Base-by-base conservation (phyloP, 1,139 yeast genomes). In the Lodderomyces metapsilosis region DNA sequence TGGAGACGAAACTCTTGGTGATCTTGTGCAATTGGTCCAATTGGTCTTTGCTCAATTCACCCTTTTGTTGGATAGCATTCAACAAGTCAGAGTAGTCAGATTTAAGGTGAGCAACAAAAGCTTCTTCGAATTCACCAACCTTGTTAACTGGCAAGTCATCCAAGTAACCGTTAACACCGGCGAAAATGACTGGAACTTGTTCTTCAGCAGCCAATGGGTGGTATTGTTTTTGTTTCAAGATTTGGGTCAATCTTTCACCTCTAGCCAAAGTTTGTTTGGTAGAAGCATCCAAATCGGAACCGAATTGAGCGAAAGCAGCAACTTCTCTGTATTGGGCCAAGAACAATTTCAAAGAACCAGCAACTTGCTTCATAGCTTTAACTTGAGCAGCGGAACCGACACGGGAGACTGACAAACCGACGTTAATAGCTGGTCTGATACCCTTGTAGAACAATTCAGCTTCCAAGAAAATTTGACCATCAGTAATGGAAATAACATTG, bases 251-350 rank as follows among this genome's bases (percentile, higher is more conserved):
- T 84, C 98, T 94, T 84, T 94, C 98, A 89, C 99, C 99, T 86
- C 99, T 92, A 65, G 80, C 78, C 74, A 94, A 85, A 66, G 98
- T 94, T 80, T 89, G 97, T 83, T 92, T 92, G 76, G 99, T 94
- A 49, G 98, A 88, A 64, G 99, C 98, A 77, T 94, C 99, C 76
- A 94, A 85, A 77, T 94, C 99, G 62, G 99, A 92, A 86, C 99
- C 98, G 82, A 92, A 92, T 82, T 92, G 99, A 64, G 99, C 98
- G 76, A 92, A 92, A 64, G 99, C 98, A 68, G 98, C 98, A 66
- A 92, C 98, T 84, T 92, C 99, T 88, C 99, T 92, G 88, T 92
- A 92, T 82, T 92, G 99, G 65, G 99, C 99, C 84, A 92, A 88
- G 96, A 88, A 92, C 76, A 92, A 88, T 79, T 92, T 92, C 78